Percentiles rank a stretch among this genome's conserved stretches.
Evolutionary conservation across 2,329 filamentous ascomycete genomes (phyloP).

Genomic region (Aspergillus sp.): DNA sequence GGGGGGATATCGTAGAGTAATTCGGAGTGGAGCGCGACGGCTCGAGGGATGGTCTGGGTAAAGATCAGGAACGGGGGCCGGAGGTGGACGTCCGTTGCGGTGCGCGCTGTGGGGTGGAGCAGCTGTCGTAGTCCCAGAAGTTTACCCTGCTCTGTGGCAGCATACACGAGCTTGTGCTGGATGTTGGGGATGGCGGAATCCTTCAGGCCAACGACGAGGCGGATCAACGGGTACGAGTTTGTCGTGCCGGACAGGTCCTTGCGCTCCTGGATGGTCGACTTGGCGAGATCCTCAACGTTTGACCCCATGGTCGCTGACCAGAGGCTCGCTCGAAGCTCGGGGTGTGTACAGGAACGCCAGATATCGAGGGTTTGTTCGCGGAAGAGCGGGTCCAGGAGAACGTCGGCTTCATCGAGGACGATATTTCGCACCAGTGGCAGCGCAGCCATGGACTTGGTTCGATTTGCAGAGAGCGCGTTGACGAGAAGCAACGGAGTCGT

Average conservation of each 20-base stretch:
- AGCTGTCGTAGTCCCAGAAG: conserved; percentile 87
- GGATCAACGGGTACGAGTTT: conserved; percentile 57
- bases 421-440: conserved; percentile 70
- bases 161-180: conserved; percentile 82
- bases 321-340: conserved; percentile 70
- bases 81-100: conserved; percentile 51
- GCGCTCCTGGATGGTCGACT: conserved; percentile 63
- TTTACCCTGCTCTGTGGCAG: conserved; percentile 90
- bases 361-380: conserved; percentile 81
- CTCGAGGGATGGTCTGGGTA: conserved; percentile 91
- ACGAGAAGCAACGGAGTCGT: conserved; percentile 77
- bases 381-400: conserved; percentile 88
- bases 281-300: conserved; percentile 77
- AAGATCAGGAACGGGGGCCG: conserved; percentile 92
- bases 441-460: conserved; percentile 44
- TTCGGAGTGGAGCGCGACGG: conserved; percentile 82
- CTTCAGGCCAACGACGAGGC: conserved; percentile 92
- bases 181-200: conserved; percentile 94
- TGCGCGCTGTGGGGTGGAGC: conserved; percentile 68
- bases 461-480: conserved; percentile 62
- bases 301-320: conserved; percentile 99
- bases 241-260: conserved; percentile 26
- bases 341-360: conserved; percentile 74
- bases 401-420: conserved; percentile 90
- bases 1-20: conserved; percentile 91